Evolutionary conservation across 345 rosid species (phyloP).

Genomic region (Eucalyptus erythrocorys): DNA sequence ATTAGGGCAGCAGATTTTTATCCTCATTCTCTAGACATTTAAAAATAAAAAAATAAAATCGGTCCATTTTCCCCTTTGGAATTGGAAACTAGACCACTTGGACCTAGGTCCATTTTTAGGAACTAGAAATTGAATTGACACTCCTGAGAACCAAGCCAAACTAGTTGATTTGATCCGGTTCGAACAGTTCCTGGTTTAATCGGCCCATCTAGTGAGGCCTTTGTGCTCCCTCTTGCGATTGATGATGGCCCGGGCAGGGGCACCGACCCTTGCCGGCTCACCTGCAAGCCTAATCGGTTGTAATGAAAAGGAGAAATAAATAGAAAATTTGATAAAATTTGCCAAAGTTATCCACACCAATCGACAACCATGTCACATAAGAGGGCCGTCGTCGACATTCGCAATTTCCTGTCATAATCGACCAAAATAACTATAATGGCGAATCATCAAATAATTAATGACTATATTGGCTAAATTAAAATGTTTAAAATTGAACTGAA

Average conservation of each 20-base stretch:
- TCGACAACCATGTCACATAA: rapidly evolving
- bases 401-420: rapidly evolving
- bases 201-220: too few species aligned
- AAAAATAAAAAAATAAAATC: rapidly evolving
- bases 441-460: background rate
- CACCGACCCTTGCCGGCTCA: rapidly evolving
- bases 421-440: rapidly evolving
- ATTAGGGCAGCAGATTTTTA: too few species aligned
- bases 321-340: background rate
- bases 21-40: too few species aligned
- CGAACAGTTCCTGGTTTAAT: rapidly evolving
- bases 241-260: too few species aligned
- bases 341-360: too few species aligned
- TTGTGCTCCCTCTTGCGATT: too few species aligned
- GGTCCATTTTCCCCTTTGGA: rapidly evolving
- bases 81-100: too few species aligned
- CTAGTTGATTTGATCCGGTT: rapidly evolving
- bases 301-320: background rate
- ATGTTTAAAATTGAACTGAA: rapidly evolving
- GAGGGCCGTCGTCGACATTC: rapidly evolving
- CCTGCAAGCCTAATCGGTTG: background rate
- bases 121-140: too few species aligned
- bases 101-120: too few species aligned
- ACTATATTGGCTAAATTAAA: background rate
- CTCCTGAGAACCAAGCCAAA: too few species aligned